Conservation (phyloP, 805 yeast genomes). For the Clavispora vitiphila region DNA sequence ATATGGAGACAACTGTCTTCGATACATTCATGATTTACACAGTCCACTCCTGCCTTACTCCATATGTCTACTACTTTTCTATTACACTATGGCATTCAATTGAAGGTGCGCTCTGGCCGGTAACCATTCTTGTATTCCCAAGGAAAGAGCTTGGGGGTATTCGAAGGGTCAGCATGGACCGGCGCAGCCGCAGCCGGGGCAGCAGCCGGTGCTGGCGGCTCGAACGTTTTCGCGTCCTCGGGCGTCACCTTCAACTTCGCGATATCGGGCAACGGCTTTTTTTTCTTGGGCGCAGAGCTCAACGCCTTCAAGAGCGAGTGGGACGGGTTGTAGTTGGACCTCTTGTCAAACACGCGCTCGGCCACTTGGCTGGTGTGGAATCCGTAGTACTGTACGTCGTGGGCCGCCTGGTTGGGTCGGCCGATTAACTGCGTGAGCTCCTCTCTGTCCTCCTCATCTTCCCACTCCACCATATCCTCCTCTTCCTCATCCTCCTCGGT, state of each 20-base stretch:
- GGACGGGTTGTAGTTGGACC: slow-evolving; percentile 25
- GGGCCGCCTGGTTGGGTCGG: neutral
- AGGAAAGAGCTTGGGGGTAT: slow-evolving; percentile 26
- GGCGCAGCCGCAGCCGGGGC: neutral
- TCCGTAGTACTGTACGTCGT: slow-evolving; percentile 6
- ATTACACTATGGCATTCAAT: slow-evolving; percentile 5
- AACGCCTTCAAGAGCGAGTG: slow-evolving; percentile 15
- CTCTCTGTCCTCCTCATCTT: neutral
- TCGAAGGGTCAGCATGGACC: neutral
- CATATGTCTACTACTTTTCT: neutral
- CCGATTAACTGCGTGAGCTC: neutral
- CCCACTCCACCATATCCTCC: neutral
- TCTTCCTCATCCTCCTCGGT: neutral
- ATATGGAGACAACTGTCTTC: too few relatives aligned
- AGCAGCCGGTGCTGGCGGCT: neutral
- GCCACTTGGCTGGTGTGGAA: slow-evolving; percentile 15
- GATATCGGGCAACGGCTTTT: neutral
- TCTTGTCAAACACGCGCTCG: slow-evolving; percentile 28
- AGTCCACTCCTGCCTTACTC: too few relatives aligned
- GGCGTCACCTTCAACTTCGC: neutral
- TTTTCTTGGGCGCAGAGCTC: neutral
- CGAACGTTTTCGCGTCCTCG: neutral
- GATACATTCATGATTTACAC: too few relatives aligned
- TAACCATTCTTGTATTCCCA: slow-evolving; percentile 26
- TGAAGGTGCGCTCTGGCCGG: slow-evolving; percentile 25